Percentiles rank a stretch among this genome's conserved stretches.
Evolutionary conservation across 139 green algal genomes (phyloP).

Genomic region (Pseudopediastrum boryanum): DNA sequence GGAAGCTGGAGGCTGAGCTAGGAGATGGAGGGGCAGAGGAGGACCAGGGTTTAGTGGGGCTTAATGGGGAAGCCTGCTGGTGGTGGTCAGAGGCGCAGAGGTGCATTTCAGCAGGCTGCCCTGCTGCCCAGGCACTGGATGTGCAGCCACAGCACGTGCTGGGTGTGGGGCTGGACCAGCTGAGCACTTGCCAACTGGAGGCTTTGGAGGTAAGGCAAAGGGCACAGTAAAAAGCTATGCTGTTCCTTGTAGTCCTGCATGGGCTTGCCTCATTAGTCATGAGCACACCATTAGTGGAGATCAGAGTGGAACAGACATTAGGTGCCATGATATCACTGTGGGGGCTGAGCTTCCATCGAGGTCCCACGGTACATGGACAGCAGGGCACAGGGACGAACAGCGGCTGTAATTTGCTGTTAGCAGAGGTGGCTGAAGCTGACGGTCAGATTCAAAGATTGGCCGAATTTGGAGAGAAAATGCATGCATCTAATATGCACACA

Average conservation of each 20-base stretch:
- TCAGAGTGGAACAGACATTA: not conserved
- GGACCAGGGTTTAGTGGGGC: too few species aligned
- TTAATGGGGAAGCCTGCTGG: not conserved
- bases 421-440: too few species aligned
- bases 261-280: not conserved
- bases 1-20: too few species aligned
- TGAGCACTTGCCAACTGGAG: conserved; percentile 28
- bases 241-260: not conserved
- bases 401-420: too few species aligned
- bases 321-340: not conserved
- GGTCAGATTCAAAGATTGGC: too few species aligned
- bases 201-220: conserved; percentile 10
- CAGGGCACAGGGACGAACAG: too few species aligned
- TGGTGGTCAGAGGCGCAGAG: conserved; percentile 16
- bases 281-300: not conserved
- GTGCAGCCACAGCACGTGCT: conserved; percentile 36
- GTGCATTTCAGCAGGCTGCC: not conserved
- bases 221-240: not conserved
- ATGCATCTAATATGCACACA: too few species aligned
- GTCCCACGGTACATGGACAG: too few species aligned
- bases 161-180: conserved; percentile 6
- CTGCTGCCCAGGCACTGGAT: conserved; percentile 30
- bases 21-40: too few species aligned
- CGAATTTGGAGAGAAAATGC: too few species aligned
- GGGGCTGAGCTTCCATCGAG: too few species aligned